These are phyloP conservation scores for Xylariales sp. DNA, from an alignment of 2,329 filamentous ascomycete species.

Conservation along the genomic window DNA sequence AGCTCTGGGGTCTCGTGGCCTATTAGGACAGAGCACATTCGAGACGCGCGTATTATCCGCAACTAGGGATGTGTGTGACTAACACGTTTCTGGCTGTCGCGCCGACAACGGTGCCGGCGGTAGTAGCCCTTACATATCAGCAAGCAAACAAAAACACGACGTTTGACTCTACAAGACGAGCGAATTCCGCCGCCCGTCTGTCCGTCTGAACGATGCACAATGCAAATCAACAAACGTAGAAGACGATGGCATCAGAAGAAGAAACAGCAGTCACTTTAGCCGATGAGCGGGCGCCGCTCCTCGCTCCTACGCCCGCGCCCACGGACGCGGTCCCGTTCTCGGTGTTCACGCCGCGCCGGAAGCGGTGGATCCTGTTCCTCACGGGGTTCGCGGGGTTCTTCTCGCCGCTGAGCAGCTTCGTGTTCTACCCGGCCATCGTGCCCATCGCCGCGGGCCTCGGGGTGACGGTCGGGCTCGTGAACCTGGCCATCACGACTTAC, in stretches of 20 bases:
- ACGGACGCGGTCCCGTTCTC: constrained; percentile 27
- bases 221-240: not conserved
- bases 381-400: constrained; percentile 41
- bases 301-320: not conserved
- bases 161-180: not conserved
- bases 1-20: too few relatives aligned
- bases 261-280: not conserved
- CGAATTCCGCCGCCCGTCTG: not conserved
- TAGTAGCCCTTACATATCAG: too few relatives aligned
- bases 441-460: constrained; percentile 35
- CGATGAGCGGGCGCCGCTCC: not conserved
- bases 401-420: constrained; percentile 42
- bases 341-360: constrained; percentile 32
- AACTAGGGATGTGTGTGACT: not conserved
- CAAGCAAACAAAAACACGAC: too few relatives aligned
- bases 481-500: constrained; percentile 46
- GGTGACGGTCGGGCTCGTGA: constrained; percentile 36
- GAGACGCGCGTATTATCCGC: too few relatives aligned
- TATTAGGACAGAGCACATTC: too few relatives aligned
- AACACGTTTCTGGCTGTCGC: not conserved
- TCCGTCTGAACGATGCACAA: not conserved
- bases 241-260: constrained; percentile 11
- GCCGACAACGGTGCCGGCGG: not conserved
- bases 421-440: constrained; percentile 42
- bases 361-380: constrained; percentile 41